These are phyloP conservation scores for Pontederia crassipes DNA, from an alignment of 176 grass and related monocot genomes.

Conservation along the genomic window DNA sequence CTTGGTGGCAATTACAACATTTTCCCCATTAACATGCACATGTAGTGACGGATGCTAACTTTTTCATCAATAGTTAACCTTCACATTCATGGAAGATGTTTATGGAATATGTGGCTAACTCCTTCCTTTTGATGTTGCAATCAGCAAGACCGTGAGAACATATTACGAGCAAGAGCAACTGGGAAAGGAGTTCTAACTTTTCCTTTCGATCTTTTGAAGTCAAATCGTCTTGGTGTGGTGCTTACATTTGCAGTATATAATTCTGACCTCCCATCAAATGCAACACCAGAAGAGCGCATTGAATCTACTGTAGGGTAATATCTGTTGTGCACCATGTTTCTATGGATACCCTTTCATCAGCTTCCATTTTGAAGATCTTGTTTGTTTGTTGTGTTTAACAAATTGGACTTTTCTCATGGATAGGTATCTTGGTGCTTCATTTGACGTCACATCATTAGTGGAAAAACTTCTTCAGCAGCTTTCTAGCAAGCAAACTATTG, in stretches of 20 bases:
- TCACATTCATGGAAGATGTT: neutral
- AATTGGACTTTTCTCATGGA: constrained; percentile 16
- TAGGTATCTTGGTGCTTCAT: constrained; percentile 74
- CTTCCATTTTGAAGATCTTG: neutral
- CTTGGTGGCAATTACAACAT: too few relatives aligned
- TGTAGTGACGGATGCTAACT: neutral
- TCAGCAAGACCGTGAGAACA: constrained; percentile 72
- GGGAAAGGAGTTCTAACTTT: constrained; percentile 67
- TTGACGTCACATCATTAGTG: constrained; percentile 77
- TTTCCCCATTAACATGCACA: neutral
- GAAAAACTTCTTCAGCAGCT: constrained; percentile 78
- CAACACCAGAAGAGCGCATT: constrained; percentile 40
- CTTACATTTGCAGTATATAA: constrained; percentile 81
- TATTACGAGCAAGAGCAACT: constrained; percentile 50
- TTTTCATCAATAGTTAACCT: neutral
- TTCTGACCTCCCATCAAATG: constrained; percentile 43
- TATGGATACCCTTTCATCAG: neutral
- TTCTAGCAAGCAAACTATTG: constrained; percentile 68
- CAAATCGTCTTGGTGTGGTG: constrained; percentile 66
- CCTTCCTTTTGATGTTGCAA: neutral
- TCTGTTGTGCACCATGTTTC: neutral
- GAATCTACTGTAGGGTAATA: constrained; percentile 58
- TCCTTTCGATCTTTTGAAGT: constrained; percentile 71
- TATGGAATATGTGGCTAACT: neutral
- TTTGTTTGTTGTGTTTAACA: too few relatives aligned